phyloP scores from a whole-genome alignment of 2,329 filamentous ascomycete species.

The Paecilomyces fulvus region DNA sequence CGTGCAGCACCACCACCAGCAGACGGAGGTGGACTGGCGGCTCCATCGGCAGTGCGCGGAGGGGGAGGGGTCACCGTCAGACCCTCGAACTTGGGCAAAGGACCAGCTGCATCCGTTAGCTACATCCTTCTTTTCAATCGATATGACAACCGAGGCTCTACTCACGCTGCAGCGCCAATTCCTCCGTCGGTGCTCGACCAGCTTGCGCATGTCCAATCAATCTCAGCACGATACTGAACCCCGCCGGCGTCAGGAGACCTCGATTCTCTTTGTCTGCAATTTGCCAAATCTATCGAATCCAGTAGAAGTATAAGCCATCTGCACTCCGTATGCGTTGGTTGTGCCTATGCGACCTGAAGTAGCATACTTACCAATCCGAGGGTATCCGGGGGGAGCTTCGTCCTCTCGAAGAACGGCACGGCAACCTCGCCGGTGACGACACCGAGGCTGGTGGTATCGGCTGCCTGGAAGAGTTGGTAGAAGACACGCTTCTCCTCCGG shows the following conservation, averaged over 20 bases:
- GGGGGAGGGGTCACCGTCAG: conserved; percentile 45
- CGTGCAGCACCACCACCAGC: conserved; percentile 58
- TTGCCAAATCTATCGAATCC: conserved; percentile 75
- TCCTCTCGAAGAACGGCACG: conserved; percentile 97
- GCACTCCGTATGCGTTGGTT: not conserved
- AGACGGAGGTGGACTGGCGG: conserved; percentile 37
- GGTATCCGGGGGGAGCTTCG: conserved; percentile 72
- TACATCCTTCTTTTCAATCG: not conserved
- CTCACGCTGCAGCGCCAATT: conserved; percentile 70
- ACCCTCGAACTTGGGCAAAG: conserved; percentile 88
- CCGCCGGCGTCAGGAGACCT: conserved; percentile 82
- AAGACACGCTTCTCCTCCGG: conserved; percentile 91
- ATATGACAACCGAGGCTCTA: conserved; percentile 5
- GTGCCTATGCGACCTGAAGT: not conserved
- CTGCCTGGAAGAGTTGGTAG: conserved; percentile 84
- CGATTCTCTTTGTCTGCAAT: conserved; percentile 96
- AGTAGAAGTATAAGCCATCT: conserved; percentile 2
- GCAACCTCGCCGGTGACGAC: conserved; percentile 94
- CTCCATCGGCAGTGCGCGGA: conserved; percentile 50
- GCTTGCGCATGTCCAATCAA: conserved; percentile 95
- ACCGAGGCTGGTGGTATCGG: conserved; percentile 82
- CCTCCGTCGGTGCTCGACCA: conserved; percentile 68
- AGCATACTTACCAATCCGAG: conserved; percentile 65
- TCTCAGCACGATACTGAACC: conserved; percentile 85
- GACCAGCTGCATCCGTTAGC: conserved; percentile 48